Evolutionary conservation across 208 protist genomes (phyloP).

Genomic region (Naegleria lovaniensis): DNA sequence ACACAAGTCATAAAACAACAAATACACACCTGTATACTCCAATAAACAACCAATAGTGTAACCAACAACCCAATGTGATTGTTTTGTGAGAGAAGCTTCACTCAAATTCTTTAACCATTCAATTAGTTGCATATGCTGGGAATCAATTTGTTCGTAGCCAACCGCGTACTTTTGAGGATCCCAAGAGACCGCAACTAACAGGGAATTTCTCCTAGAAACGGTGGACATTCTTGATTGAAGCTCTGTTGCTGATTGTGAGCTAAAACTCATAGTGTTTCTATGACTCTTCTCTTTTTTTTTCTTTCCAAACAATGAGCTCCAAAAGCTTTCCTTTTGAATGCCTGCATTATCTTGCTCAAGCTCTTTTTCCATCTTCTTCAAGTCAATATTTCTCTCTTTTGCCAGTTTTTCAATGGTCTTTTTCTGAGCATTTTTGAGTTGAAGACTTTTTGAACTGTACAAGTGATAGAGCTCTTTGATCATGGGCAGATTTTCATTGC

Average conservation of each 20-base stretch:
- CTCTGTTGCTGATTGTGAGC: background rate
- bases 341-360: constrained; percentile 6
- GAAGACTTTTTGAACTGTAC: background rate
- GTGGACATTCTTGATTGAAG: background rate
- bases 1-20: too few species aligned
- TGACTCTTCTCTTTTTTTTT: background rate
- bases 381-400: background rate
- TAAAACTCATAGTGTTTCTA: background rate
- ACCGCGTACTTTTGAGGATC: background rate
- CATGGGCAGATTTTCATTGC: background rate
- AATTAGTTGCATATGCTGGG: background rate
- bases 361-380: constrained; percentile 10
- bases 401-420: constrained; percentile 9
- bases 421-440: background rate
- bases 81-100: background rate
- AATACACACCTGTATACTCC: background rate
- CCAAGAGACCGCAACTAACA: background rate
- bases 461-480: constrained; percentile 5
- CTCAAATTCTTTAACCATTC: background rate
- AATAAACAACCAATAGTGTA: background rate
- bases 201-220: background rate
- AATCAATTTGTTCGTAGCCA: background rate
- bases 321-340: constrained; percentile 4
- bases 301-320: background rate
- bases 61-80: constrained; percentile 22